Conservation (phyloP, 495 filamentous ascomycete species). For the Neurospora intermedia region DNA sequence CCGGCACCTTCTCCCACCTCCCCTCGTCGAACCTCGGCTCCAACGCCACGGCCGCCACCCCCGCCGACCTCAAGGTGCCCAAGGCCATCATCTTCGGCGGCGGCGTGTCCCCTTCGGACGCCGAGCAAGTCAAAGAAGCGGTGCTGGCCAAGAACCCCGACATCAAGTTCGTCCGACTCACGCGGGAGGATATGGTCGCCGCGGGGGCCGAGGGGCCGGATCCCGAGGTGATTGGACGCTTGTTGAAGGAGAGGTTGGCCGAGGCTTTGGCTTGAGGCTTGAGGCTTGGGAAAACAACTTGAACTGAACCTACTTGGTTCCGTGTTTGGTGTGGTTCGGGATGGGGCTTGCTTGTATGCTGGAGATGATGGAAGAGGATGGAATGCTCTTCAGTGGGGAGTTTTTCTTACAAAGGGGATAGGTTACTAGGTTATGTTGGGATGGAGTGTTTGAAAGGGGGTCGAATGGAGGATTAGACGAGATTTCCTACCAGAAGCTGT, state of each 20-base stretch:
- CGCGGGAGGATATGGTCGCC: conserved; percentile 12
- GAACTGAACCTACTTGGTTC: not conserved
- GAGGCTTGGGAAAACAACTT: too few species aligned
- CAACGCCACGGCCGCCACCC: conserved; percentile 5
- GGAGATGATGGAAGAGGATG: not conserved
- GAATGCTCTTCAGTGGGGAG: not conserved
- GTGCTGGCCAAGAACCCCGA: conserved; percentile 6
- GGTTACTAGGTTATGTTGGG: not conserved
- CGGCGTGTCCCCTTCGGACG: conserved; percentile 13
- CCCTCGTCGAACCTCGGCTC: conserved; percentile 13
- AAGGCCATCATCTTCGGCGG: conserved; percentile 20
- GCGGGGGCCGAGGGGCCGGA: conserved; percentile 13
- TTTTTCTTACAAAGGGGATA: not conserved
- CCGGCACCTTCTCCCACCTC: conserved; percentile 4
- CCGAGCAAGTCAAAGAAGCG: conserved; percentile 7
- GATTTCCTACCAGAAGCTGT: not conserved
- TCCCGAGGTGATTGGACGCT: conserved; percentile 9
- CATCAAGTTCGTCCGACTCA: conserved; percentile 11
- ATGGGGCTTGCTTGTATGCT: not conserved
- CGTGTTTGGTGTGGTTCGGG: not conserved
- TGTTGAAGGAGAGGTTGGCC: conserved; percentile 16
- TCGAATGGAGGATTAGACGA: not conserved
- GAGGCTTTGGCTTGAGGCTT: not conserved
- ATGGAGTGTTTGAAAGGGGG: not conserved
- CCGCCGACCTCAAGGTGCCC: conserved; percentile 10